Base-by-base conservation (phyloP, 2,329 filamentous ascomycete species). In the Clarireedia paspali region DNA sequence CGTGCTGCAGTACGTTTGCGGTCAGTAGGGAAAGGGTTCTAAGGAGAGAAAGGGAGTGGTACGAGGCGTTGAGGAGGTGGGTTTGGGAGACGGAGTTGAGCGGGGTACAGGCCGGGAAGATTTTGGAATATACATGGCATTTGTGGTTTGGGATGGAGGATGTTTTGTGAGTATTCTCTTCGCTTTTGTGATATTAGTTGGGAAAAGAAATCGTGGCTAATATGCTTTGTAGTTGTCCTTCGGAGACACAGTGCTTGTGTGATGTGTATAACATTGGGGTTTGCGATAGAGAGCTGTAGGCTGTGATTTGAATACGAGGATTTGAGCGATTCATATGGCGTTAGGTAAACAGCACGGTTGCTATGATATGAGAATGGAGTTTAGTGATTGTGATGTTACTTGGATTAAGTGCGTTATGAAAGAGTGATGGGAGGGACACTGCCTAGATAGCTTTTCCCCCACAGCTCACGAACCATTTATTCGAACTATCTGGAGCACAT, bases 101-200 rank as follows among this genome's bases (percentile, higher is more conserved):
- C n/a, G 78, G 83, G 62, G 72, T 73, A 20, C 66, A 75, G 34
- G 80, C 76, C 23, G 83, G 82, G 4, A 72, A 82, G 36, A 75
- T 85, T 7, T 74, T 85, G 64, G 83, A 86, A 64, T 85, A 82
- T 62, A 71, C 82, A 40, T 86, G 83, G 83, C 83, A 87, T 69
- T 73, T 83, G 60, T 82, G 82, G 39, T 83, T 83, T 64, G 79
- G 79, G 58, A 79, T 80, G 65, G 70, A 76, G 24, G 67, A 76
- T 6, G 75, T 85, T n/a, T 51, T 57, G 62, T 63, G 36, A 59
- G 62, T 63, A 5, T 23, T 23, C 27, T 6, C 12, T 42, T 53
- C 17, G 42, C 24, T 17, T 17, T 24, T 45, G 45, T 24, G 17
- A 23, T 20, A 6, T 40, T 5, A 3, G 15, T 9, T 20, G 15